Percentiles rank a stretch among this genome's conserved stretches.
Conservation (phyloP, 2,329 filamentous ascomycete species). For the Hymenoscyphus repandus region DNA sequence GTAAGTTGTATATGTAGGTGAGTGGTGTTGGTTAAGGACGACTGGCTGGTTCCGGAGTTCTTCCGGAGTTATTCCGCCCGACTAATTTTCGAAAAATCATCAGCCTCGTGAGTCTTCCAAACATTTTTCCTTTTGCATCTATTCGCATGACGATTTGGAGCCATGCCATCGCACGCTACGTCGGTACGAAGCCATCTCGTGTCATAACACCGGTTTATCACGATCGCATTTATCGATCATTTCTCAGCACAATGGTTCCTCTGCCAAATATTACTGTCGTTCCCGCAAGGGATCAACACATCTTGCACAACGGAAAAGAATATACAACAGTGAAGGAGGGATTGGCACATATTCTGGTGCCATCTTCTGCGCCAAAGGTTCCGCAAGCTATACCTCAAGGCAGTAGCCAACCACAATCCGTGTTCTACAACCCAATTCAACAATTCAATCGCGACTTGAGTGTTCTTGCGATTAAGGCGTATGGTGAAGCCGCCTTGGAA, state of each 20-base stretch:
- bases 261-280: conserved; percentile 25
- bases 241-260: conserved; percentile 2
- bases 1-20: too few species aligned
- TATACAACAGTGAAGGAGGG: conserved; percentile 63
- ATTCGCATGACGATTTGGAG: too few species aligned
- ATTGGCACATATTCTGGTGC: conserved; percentile 61
- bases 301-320: conserved; percentile 42
- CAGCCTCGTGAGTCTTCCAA: too few species aligned
- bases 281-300: conserved; percentile 28
- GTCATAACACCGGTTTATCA: too few species aligned
- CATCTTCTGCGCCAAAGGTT: conserved; percentile 43
- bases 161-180: too few species aligned
- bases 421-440: conserved; percentile 99
- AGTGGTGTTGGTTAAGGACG: too few species aligned
- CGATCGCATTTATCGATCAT: neutral
- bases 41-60: neutral
- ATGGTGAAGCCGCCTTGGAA: conserved; percentile 63
- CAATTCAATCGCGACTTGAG: conserved; percentile 97
- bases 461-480: conserved; percentile 85
- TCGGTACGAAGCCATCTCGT: too few species aligned
- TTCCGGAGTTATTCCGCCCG: too few species aligned
- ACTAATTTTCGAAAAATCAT: too few species aligned
- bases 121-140: too few species aligned
- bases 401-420: conserved; percentile 63
- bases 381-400: conserved; percentile 41